Percentiles rank a stretch among this genome's conserved stretches.
These are phyloP conservation scores for Anisodus acutangulus DNA, from an alignment of 257 asterid genomes.

Conservation along the genomic window DNA sequence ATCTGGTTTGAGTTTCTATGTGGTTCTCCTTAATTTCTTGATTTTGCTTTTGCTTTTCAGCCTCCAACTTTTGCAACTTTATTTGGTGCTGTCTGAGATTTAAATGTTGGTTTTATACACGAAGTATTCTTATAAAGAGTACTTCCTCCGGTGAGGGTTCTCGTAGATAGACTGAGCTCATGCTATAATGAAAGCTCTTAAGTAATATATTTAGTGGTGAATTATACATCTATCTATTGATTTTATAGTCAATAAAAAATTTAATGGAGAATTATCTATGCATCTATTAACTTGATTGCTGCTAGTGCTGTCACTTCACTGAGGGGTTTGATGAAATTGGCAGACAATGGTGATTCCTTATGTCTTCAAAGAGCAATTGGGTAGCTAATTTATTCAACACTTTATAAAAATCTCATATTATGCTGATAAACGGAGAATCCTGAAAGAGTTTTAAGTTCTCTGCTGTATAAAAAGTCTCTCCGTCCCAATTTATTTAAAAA, in stretches of 20 bases:
- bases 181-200: not conserved
- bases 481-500: too few relatives aligned
- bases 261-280: conserved; percentile 22
- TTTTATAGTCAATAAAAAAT: too few relatives aligned
- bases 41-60: conserved; percentile 4
- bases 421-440: not conserved
- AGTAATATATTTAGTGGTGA: too few relatives aligned
- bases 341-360: conserved; percentile 47
- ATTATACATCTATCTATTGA: too few relatives aligned
- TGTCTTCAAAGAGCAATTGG: conserved; percentile 32
- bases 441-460: not conserved
- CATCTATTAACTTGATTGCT: conserved; percentile 18
- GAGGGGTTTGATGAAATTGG: conserved; percentile 48
- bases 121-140: not conserved
- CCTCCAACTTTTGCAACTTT: not conserved
- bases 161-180: not conserved
- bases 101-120: not conserved
- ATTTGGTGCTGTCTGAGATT: not conserved
- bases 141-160: not conserved
- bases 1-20: not conserved
- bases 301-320: conserved; percentile 65
- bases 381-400: conserved; percentile 10
- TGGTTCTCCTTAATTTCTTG: not conserved
- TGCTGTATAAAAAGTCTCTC: too few relatives aligned
- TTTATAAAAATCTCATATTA: not conserved